Percentiles rank a stretch among this genome's conserved stretches.
These are phyloP conservation scores for Chalciporus sphaerocephalus DNA, from an alignment of 768 basidiomycete species.

Conservation along the genomic window DNA sequence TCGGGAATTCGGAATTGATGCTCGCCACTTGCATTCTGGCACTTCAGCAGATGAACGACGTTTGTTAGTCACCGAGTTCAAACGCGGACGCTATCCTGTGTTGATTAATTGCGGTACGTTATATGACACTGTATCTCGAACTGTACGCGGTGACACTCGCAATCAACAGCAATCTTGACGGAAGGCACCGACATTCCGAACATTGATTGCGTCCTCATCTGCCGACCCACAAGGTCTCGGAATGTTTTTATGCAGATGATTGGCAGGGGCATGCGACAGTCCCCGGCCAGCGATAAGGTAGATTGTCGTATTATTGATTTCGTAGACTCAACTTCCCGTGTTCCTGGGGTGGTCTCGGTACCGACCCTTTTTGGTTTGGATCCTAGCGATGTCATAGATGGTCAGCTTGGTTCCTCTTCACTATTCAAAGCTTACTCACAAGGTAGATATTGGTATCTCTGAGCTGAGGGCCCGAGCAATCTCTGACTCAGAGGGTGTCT, in stretches of 20 bases:
- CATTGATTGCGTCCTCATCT: constrained; percentile 86
- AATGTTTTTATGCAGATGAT: constrained; percentile 96
- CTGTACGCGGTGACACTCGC: background rate
- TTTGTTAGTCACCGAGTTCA: constrained; percentile 62
- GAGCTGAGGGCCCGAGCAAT: constrained; percentile 42
- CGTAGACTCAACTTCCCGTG: constrained; percentile 68
- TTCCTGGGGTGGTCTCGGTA: constrained; percentile 67
- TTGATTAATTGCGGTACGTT: constrained; percentile 80
- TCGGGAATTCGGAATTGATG: constrained; percentile 73
- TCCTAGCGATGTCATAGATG: constrained; percentile 59
- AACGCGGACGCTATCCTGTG: constrained; percentile 71
- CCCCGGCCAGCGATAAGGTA: constrained; percentile 71
- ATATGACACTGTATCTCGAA: constrained; percentile 7
- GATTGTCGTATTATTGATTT: constrained; percentile 91
- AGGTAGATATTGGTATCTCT: constrained; percentile 49
- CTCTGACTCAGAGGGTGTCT: constrained; percentile 3
- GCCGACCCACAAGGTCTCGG: constrained; percentile 81
- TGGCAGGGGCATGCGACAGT: constrained; percentile 86
- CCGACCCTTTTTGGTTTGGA: constrained; percentile 86
- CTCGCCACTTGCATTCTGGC: constrained; percentile 69
- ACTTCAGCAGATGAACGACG: constrained; percentile 65
- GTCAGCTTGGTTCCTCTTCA: constrained; percentile 33
- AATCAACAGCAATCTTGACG: constrained; percentile 65
- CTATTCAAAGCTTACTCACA: background rate
- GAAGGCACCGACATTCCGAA: constrained; percentile 95